These are phyloP conservation scores for Boletus eberwhitei DNA, from an alignment of 768 basidiomycete species.

Conservation along the genomic window DNA sequence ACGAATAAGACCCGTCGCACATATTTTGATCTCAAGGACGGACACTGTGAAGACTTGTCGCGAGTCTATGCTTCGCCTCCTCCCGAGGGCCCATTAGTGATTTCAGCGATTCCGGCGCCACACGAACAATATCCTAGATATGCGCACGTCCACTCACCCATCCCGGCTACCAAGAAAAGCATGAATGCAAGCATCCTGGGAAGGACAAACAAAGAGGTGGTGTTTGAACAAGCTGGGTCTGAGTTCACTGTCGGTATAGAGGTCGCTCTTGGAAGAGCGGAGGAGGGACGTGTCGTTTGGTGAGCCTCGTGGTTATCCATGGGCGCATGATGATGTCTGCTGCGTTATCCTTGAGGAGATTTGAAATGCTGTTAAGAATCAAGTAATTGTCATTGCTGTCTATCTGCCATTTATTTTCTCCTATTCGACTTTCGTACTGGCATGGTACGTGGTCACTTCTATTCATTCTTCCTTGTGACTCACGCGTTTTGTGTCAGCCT, in stretches of 20 bases:
- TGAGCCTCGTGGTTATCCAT: conserved; percentile 9
- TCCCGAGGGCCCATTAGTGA: conserved; percentile 24
- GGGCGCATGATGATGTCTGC: background rate
- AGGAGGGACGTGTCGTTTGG: conserved; percentile 32
- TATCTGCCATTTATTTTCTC: conserved; percentile 7
- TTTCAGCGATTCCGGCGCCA: conserved; percentile 15
- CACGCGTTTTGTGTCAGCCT: background rate
- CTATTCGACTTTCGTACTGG: background rate
- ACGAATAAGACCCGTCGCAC: conserved; percentile 12
- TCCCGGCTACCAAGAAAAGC: conserved; percentile 13
- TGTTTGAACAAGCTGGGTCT: conserved; percentile 27
- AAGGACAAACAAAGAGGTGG: conserved; percentile 17
- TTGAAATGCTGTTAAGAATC: conserved; percentile 4
- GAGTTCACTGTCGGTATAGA: conserved; percentile 30
- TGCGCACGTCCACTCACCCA: conserved; percentile 24
- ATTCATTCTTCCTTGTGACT: background rate
- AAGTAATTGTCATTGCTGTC: conserved; percentile 19
- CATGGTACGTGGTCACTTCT: conserved; percentile 6
- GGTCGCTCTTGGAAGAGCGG: conserved; percentile 31
- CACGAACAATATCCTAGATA: conserved; percentile 28
- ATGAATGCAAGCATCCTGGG: conserved; percentile 9
- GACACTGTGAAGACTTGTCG: conserved; percentile 28
- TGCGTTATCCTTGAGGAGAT: background rate
- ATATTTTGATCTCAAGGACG: conserved; percentile 16
- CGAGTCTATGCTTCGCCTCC: conserved; percentile 30